Evolutionary conservation across 2,329 filamentous ascomycete species (phyloP).

Genomic region (Pochonia chlamydosporia): DNA sequence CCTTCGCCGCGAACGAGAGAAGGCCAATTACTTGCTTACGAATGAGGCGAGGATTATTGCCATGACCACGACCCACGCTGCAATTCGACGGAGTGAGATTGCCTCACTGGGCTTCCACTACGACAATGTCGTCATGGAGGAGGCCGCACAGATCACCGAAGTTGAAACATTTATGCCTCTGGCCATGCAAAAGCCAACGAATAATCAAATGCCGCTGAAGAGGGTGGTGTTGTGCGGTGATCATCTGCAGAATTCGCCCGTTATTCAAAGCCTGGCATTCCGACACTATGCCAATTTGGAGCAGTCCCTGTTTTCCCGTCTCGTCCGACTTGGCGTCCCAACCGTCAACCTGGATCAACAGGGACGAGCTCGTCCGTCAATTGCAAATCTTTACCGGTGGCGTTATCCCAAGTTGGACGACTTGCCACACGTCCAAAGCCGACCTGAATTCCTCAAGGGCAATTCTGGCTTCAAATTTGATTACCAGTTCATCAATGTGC

Average conservation of each 20-base stretch:
- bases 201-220: slow-evolving; percentile 71
- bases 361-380: slow-evolving; percentile 79
- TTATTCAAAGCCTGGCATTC: slow-evolving; percentile 92
- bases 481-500: slow-evolving; percentile 94
- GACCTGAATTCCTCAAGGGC: slow-evolving; percentile 67
- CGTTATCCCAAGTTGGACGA: slow-evolving; percentile 78
- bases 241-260: slow-evolving; percentile 92
- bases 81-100: slow-evolving; percentile 89
- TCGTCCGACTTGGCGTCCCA: slow-evolving; percentile 89
- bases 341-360: slow-evolving; percentile 87
- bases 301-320: slow-evolving; percentile 86
- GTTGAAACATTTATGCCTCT: slow-evolving; percentile 95
- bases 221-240: slow-evolving; percentile 90
- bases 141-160: slow-evolving; percentile 96
- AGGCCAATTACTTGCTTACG: slow-evolving; percentile 89
- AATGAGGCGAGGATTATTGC: slow-evolving; percentile 97
- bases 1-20: slow-evolving; percentile 79
- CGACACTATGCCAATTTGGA: slow-evolving; percentile 93
- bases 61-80: slow-evolving; percentile 98
- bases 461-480: slow-evolving; percentile 93
- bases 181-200: slow-evolving; percentile 76
- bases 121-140: slow-evolving; percentile 97
- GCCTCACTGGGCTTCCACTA: slow-evolving; percentile 91
- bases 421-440: slow-evolving; percentile 64
- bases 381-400: slow-evolving; percentile 90